phyloP scores from a whole-genome alignment of 768 basidiomycete species.

The Hypholoma fasciculare region DNA sequence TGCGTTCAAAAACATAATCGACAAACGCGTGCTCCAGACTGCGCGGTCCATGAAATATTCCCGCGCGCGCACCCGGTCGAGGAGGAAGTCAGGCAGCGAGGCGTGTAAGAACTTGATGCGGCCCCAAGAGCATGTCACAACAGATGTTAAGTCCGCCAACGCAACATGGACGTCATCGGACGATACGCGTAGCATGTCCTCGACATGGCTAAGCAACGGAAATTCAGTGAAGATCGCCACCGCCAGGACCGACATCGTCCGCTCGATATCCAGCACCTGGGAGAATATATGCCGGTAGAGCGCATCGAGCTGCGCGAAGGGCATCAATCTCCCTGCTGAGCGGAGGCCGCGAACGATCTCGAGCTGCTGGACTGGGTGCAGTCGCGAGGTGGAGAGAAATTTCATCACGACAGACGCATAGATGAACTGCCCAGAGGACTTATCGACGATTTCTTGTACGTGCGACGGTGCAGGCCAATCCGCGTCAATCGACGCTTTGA shows the following conservation, averaged over 20 bases:
- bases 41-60: not conserved
- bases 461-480: no score
- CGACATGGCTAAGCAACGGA: not conserved
- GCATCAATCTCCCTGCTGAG: no score
- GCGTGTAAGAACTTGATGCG: not conserved
- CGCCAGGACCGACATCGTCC: not conserved
- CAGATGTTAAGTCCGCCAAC: not conserved
- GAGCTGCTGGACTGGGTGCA: no score
- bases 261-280: not conserved
- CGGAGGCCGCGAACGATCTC: no score
- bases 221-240: not conserved
- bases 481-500: no score
- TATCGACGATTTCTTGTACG: no score
- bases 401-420: no score
- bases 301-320: not conserved
- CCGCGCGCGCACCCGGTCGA: not conserved
- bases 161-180: not conserved
- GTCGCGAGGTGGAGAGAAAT: no score
- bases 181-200: not conserved
- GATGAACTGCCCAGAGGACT: no score
- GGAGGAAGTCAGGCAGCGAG: not conserved
- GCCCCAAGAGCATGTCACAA: not conserved
- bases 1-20: not conserved
- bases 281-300: not conserved
- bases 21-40: not conserved